These are phyloP conservation scores for Phialophora macrospora DNA, from an alignment of 2,329 filamentous ascomycete genomes.

Conservation along the genomic window DNA sequence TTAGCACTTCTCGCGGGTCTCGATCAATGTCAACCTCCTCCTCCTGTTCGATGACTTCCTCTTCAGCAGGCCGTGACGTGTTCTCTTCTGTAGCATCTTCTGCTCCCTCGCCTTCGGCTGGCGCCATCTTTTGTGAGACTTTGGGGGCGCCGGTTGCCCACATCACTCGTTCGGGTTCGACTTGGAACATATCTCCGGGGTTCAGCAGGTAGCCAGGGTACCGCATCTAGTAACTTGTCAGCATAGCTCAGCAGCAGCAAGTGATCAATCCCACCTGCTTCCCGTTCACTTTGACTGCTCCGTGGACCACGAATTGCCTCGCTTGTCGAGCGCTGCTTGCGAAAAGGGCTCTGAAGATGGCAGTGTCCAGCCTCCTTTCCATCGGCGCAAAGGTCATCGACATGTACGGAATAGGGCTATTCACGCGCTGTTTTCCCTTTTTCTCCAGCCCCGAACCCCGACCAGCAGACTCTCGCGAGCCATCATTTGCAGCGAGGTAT, in stretches of 20 bases:
- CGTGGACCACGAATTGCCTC: slow-evolving; percentile 91
- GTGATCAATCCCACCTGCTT: slow-evolving; percentile 71
- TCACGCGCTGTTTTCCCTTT: slow-evolving; percentile 14
- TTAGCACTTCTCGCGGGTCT: slow-evolving; percentile 56
- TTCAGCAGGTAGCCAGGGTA: slow-evolving; percentile 93
- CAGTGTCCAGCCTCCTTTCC: slow-evolving; percentile 90
- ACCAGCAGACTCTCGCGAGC: slow-evolving; percentile 79
- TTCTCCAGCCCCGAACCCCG: slow-evolving; percentile 73
- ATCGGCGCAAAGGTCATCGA: slow-evolving; percentile 93
- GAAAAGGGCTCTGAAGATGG: slow-evolving; percentile 90
- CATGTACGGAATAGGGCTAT: slow-evolving; percentile 73
- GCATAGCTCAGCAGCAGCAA: not conserved
- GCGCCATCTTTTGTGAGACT: slow-evolving; percentile 42
- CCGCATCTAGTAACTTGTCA: slow-evolving; percentile 70
- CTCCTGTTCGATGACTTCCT: slow-evolving; percentile 38
- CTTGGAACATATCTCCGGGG: slow-evolving; percentile 97
- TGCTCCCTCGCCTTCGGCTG: slow-evolving; percentile 32
- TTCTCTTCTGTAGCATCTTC: slow-evolving; percentile 37
- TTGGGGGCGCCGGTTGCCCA: slow-evolving; percentile 82
- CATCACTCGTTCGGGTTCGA: slow-evolving; percentile 85
- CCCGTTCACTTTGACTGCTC: slow-evolving; percentile 92
- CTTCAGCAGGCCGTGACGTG: slow-evolving; percentile 28
- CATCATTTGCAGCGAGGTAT: slow-evolving; percentile 80
- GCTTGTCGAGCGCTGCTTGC: slow-evolving; percentile 92
- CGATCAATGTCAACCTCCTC: slow-evolving; percentile 50